Evolutionary conservation across 352 stramenopile genomes (phyloP), one percentile per base, ranked within the genome.

Genomic region (Globisporangium echinulatum): DNA sequence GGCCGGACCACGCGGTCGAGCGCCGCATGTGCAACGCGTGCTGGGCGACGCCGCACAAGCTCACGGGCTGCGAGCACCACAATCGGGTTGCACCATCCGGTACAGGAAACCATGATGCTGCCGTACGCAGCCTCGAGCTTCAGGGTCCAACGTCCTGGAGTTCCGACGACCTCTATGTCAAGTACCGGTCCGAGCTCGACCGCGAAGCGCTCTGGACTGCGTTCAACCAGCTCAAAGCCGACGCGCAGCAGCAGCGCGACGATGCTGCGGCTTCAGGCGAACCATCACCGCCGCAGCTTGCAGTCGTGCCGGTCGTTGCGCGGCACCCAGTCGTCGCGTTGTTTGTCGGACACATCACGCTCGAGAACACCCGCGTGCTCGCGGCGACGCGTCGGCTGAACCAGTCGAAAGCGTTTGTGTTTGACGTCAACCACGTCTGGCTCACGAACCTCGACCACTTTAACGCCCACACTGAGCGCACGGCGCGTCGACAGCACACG

Each of bases 351-450:
- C 81, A 86, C 36, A 61, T 94, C 40, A 74, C 86, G 47, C 62
- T 85, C 11, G 88, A 92, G 56, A 96, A 96, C 64, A 53, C 88
- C 8, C 72, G 70, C 36, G 81, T 72, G 13, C 69, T 81, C 49
- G 71, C 80, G 1, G 71, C 80, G 25, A 91, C 88, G 8, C 71
- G 80, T 36, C 77, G 78, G 17, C 72, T 77, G 7, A 92, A 95
- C 72, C 69, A 87, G 25, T 77, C 72, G 54, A 94, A 91, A 61
- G 70, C 72, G 9, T 96, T 96, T 56, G 70, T 96, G 25, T 84
- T 92, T 17, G 85, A 96, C 60, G 90, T 97, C 46, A 90, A 96
- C 63, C 83, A 90, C 61, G 69, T 97, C 38, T 97, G 90, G 90
- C 79, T 97, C 54, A 93, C 87, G 9, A 96, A 97, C 62, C 72